phyloP scores from a whole-genome alignment of 768 basidiomycete genomes.

The Suillus sp. region DNA sequence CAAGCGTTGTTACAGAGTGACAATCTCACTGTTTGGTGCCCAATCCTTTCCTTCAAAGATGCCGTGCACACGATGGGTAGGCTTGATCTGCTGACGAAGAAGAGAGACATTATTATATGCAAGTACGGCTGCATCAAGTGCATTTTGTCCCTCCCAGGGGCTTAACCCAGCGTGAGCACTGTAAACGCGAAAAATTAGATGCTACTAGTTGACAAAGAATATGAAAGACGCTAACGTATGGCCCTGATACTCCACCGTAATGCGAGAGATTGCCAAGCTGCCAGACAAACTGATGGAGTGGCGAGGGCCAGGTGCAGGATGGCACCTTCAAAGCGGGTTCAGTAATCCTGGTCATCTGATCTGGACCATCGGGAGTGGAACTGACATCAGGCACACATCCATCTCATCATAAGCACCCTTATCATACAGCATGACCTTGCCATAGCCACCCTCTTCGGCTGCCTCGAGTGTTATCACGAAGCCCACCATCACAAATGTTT shows the following conservation, averaged over 20 bases:
- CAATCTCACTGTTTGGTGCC: slow-evolving; percentile 60
- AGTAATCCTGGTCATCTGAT: not conserved
- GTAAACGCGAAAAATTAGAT: not conserved
- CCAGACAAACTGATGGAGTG: slow-evolving; percentile 60
- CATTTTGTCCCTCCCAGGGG: slow-evolving; percentile 82
- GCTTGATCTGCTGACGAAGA: slow-evolving; percentile 77
- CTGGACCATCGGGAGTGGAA: not conserved
- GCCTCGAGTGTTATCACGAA: slow-evolving; percentile 1
- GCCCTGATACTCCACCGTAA: slow-evolving; percentile 63
- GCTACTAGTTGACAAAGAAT: no score
- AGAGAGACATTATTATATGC: slow-evolving; percentile 75
- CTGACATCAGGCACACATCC: slow-evolving; percentile 69
- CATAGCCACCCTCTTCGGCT: slow-evolving; percentile 77
- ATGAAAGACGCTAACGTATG: slow-evolving; percentile 51
- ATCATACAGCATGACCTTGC: slow-evolving; percentile 65
- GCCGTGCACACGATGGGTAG: slow-evolving; percentile 74
- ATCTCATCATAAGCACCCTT: slow-evolving; percentile 72
- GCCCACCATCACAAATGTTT: not conserved
- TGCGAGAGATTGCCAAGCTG: slow-evolving; percentile 57
- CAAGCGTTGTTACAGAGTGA: not conserved
- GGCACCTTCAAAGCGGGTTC: slow-evolving; percentile 50
- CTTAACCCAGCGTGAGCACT: slow-evolving; percentile 74
- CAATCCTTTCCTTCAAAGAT: slow-evolving; percentile 73
- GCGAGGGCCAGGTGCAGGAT: slow-evolving; percentile 71
- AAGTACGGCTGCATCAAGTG: slow-evolving; percentile 76